These are phyloP conservation scores for Arctium lappa DNA, from an alignment of 129 eudicot genomes.

Conservation along the genomic window DNA sequence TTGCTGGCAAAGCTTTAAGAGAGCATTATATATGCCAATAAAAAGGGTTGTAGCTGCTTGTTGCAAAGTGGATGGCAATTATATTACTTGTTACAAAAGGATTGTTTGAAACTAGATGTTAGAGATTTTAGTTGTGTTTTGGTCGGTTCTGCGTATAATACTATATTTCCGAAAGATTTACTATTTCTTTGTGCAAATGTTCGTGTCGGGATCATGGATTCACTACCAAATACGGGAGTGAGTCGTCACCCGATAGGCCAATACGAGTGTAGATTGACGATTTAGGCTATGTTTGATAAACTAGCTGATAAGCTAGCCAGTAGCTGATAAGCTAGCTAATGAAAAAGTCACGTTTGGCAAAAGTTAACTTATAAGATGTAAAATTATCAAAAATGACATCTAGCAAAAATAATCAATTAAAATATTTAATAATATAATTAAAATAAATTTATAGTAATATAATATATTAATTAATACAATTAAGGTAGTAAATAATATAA, in stretches of 20 bases:
- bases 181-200: neutral
- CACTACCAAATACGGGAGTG: neutral
- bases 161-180: neutral
- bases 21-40: conserved; percentile 14
- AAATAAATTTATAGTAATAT: too few relatives aligned
- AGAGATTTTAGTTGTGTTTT: neutral
- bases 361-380: too few relatives aligned
- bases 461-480: too few relatives aligned
- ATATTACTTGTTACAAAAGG: conserved; percentile 15
- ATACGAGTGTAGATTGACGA: neutral
- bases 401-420: too few relatives aligned
- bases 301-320: too few relatives aligned
- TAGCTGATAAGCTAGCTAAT: too few relatives aligned
- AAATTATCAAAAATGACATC: too few relatives aligned
- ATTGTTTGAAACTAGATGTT: conserved; percentile 21
- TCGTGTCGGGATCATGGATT: neutral
- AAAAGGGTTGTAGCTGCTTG: conserved; percentile 15
- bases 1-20: conserved; percentile 2
- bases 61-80: conserved; percentile 21
- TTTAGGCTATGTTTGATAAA: neutral
- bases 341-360: too few relatives aligned
- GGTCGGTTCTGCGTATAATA: neutral
- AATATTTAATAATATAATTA: too few relatives aligned
- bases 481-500: too few relatives aligned
- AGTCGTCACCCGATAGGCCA: neutral